Evolutionary conservation across 495 filamentous ascomycete genomes (phyloP).

Genomic region (Durotheca rogersii): DNA sequence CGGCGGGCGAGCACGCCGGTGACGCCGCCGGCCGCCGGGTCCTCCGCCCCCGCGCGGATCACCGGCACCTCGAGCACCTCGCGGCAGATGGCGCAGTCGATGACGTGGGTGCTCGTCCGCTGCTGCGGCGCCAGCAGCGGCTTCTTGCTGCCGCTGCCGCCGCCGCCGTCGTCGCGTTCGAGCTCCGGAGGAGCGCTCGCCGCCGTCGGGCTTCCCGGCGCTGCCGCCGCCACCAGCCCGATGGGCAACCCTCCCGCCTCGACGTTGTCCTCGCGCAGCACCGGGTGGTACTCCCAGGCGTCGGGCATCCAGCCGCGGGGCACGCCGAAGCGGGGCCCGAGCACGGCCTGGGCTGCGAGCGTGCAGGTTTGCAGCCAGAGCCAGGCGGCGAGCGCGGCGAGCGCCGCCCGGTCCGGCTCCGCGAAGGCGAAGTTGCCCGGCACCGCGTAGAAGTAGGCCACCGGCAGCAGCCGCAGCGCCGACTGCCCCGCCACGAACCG

Average conservation of each 20-base stretch:
- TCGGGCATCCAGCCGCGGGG: constrained; percentile 68
- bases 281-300: constrained; percentile 94
- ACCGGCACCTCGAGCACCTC: constrained; percentile 88
- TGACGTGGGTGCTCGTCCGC: constrained; percentile 42
- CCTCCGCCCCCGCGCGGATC: constrained; percentile 58
- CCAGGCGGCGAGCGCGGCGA: constrained; percentile 70
- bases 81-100: constrained; percentile 95
- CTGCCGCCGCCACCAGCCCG: constrained; percentile 58
- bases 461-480: constrained; percentile 69
- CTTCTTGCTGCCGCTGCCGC: constrained; percentile 33
- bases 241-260: constrained; percentile 78
- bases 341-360: constrained; percentile 73
- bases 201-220: constrained; percentile 38
- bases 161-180: constrained; percentile 31
- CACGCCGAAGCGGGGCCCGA: constrained; percentile 76
- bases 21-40: constrained; percentile 55
- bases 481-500: constrained; percentile 85
- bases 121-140: no score
- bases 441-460: constrained; percentile 77
- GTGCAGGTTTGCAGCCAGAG: constrained; percentile 88
- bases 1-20: constrained; percentile 73
- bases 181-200: neutral
- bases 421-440: constrained; percentile 76
- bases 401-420: constrained; percentile 63
- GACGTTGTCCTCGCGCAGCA: constrained; percentile 79